Base-by-base conservation (phyloP, 345 rosid genomes). In the Hibiscus tridactylites region DNA sequence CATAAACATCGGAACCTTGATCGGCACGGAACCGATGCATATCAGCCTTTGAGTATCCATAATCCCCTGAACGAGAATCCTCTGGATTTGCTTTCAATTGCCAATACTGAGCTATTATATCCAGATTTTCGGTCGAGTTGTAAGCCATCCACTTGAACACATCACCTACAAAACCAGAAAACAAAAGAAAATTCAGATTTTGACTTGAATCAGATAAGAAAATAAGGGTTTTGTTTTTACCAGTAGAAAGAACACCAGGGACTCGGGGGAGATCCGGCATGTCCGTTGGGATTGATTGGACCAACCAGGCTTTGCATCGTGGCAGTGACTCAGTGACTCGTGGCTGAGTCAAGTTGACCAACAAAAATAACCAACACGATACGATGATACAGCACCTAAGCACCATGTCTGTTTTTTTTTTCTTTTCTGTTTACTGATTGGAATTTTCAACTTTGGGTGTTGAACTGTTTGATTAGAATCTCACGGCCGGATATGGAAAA, bases 61-160 rank as follows among this genome's bases (percentile, higher is more conserved):
- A 91, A 82, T 91, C 98, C 6, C 98, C 92, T 0, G 97, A 91
- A 0, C 70, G 87, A 73, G 87, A 86, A 83, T 93, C 88, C 0
- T 81, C 83, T 3, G 97, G 93, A 33, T 37, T 76, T 28, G 96
- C 88, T 17, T 67, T 70, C 29, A 93, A 77, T 76, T 91, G 90
- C 98, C 98, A 93, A 68, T 91, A 91, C 78, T 93, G 97, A 59
- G 93, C 92, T 62, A 93, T 91, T 58, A 93, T 76, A 77, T 93
- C 96, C 35, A 93, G 82, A 64, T 75, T 79, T 67, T 74, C 79
- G 13, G 88, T 86, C 2, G 96, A 82, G 78, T 91, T 93, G 12
- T 86, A 82, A 29, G 92, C 96, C 80, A 91, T 39, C 98, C 96
- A 89, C 73, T 79, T 87, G 17, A 91, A 77, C 78, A 91, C 98